These are phyloP conservation scores for Lobosporangium transversale DNA, from an alignment of 192 early-diverging fungal genomes.

Conservation along the genomic window DNA sequence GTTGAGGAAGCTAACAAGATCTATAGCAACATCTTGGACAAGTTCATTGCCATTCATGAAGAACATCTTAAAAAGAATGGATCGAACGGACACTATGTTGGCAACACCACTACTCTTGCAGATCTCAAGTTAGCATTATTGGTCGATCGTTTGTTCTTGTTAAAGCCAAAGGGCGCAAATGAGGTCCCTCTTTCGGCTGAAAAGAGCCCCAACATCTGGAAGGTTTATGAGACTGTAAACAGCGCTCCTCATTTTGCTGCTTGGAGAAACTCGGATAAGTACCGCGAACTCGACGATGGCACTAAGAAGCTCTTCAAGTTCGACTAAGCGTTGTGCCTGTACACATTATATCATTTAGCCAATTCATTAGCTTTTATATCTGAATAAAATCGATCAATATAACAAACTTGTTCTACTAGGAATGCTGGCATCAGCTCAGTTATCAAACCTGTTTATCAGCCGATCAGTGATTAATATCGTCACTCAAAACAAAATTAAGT, in stretches of 20 bases:
- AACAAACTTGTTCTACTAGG: no score
- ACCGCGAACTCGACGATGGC: constrained; percentile 8
- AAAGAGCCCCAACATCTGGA: constrained; percentile 19
- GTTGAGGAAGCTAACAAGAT: constrained; percentile 37
- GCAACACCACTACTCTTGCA: constrained; percentile 41
- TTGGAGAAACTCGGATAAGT: constrained; percentile 2
- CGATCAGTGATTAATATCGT: no score
- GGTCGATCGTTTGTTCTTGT: constrained; percentile 10
- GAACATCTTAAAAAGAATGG: constrained; percentile 61
- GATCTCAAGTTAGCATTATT: constrained; percentile 18
- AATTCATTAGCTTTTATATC: no score
- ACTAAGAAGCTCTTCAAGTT: constrained; percentile 15
- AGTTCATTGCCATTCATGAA: constrained; percentile 47
- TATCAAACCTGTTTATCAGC: no score
- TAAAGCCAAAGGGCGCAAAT: constrained; percentile 15
- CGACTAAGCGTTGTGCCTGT: no score
- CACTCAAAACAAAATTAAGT: no score
- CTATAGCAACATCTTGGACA: constrained; percentile 12
- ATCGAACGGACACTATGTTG: constrained; percentile 65
- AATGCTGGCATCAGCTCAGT: no score
- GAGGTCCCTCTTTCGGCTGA: constrained; percentile 3
- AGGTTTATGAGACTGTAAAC: constrained; percentile 11
- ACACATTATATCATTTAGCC: no score
- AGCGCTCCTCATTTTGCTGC: background rate
- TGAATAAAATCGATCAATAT: no score